phyloP scores from a whole-genome alignment of 257 asterid genomes.

The Lycium barbarum region DNA sequence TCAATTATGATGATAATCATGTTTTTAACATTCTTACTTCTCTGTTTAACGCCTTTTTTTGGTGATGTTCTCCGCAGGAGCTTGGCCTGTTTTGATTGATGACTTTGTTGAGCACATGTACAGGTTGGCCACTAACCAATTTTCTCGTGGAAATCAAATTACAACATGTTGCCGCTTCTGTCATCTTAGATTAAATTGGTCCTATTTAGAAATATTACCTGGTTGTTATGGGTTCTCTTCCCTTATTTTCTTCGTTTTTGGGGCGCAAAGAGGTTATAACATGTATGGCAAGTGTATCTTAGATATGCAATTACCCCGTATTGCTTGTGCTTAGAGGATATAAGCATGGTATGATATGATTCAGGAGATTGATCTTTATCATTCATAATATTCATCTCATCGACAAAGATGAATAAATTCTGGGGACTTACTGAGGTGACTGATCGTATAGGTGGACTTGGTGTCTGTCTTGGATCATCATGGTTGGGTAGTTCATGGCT shows the following conservation, averaged over 20 bases:
- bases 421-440: not conserved
- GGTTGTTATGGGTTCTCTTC: no score
- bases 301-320: constrained; percentile 15
- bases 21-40: constrained; percentile 26
- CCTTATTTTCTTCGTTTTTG: not conserved
- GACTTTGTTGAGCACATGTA: constrained; percentile 96
- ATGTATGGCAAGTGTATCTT: not conserved
- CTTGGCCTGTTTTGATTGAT: constrained; percentile 96
- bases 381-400: constrained; percentile 13
- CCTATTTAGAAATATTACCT: not conserved
- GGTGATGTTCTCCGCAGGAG: constrained; percentile 63
- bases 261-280: not conserved
- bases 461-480: not conserved
- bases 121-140: constrained; percentile 55
- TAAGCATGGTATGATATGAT: not conserved
- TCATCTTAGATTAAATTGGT: constrained; percentile 22
- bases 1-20: not conserved
- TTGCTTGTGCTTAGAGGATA: constrained; percentile 16
- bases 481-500: constrained; percentile 6
- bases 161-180: not conserved
- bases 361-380: constrained; percentile 9
- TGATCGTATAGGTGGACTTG: not conserved
- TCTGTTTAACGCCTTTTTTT: not conserved
- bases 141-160: not conserved
- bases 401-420: not conserved